Evolutionary conservation across 73 alveolate species (phyloP), one percentile per base, ranked within the genome.

Genomic region (Vitrella brassicaformis): DNA sequence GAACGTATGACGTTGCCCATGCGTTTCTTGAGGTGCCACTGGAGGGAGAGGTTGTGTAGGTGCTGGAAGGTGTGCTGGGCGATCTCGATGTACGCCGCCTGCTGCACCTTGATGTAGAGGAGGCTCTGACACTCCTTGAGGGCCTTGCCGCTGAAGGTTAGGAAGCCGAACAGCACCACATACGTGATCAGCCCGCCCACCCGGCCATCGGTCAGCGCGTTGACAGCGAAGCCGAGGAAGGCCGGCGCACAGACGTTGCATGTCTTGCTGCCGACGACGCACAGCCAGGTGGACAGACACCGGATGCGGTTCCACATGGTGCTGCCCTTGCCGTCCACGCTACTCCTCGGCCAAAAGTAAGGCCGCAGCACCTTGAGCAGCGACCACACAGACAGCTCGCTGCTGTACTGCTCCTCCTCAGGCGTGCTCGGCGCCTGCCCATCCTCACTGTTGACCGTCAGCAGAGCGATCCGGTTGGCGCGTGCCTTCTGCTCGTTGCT

Each of bases 81-180:
- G 28, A 76, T 76, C 46, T 76, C 84, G n/a, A 76, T 69, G 31
- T 68, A 76, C 78, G 84, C 84, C 10, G 84, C 84, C 31, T 76
- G 84, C 47, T 76, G 76, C 22, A 76, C 84, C 84, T 46, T 67
- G 67, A 76, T 67, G 77, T 76, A 76, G 31, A 76, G 72, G 71
- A 76, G 67, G 0, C 71, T 29, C 68, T 76, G 84, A 0, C 76
- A 74, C 66, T 76, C 84, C 84, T 76, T 47, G 31, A 31, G 30
- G 26, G 31, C 25, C 19, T 25, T 7, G 74, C 65, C 1, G 19
- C 4, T 8, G 27, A 68, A 28, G 47, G n/a, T 25, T 25, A 27
- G n/a, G 47, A 4, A 4, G 1, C 69, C 69, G 28, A 8, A 56
- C n/a, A 10, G 29, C 4, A 4, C 56, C 56, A 39, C 56, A 4